Conservation (phyloP, 1,284 basidiomycete species). For the Tilletiopsis washingtonensis region DNA sequence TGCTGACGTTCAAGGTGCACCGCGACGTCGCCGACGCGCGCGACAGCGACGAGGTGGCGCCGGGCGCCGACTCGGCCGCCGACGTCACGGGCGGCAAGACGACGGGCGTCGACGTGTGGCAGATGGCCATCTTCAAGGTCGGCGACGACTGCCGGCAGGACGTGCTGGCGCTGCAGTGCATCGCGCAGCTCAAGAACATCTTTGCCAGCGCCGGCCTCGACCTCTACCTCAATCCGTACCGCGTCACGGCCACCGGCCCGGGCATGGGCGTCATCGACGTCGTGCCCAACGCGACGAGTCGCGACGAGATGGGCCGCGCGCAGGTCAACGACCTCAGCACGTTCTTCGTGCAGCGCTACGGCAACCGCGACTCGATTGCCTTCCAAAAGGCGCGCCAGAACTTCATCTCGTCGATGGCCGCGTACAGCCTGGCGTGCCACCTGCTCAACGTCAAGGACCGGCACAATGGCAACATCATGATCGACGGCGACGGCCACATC, state of each 20-base stretch:
- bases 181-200: conserved; percentile 99
- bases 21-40: conserved; percentile 49
- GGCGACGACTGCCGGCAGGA: conserved; percentile 99
- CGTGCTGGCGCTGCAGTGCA: conserved; percentile 88
- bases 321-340: conserved; percentile 92
- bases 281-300: conserved; percentile 92
- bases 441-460: conserved; percentile 95
- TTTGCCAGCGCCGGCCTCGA: conserved; percentile 79
- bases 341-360: conserved; percentile 94
- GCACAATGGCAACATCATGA: conserved; percentile 99
- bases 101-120: conserved; percentile 65
- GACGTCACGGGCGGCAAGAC: conserved; percentile 15
- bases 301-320: conserved; percentile 97
- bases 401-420: conserved; percentile 98
- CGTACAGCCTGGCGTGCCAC: conserved; percentile 97
- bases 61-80: conserved; percentile 37
- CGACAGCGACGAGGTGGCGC: conserved; percentile 11
- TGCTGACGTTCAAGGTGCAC: conserved; percentile 96
- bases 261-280: conserved; percentile 99
- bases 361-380: conserved; percentile 73
- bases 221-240: conserved; percentile 89
- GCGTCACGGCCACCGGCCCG: conserved; percentile 92
- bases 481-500: conserved; percentile 91
- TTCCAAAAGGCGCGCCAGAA: conserved; percentile 91
- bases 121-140: conserved; percentile 98